phyloP scores from a whole-genome alignment of 208 protist species.

The Leishmania lainsoni region DNA sequence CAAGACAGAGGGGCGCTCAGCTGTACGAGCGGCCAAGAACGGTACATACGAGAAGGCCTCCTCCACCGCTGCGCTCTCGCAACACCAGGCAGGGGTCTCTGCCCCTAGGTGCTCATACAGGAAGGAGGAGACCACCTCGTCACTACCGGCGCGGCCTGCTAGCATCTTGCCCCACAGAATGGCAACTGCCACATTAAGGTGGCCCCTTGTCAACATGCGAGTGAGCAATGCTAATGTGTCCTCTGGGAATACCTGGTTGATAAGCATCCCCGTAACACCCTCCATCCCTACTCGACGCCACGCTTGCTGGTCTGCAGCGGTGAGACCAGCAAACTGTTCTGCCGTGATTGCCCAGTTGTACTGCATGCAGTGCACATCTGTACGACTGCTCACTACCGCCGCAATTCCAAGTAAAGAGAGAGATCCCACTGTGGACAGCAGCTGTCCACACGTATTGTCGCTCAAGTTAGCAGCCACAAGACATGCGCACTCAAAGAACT shows the following conservation, averaged over 20 bases:
- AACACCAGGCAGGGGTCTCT: not conserved
- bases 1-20: slow-evolving; percentile 17
- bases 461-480: slow-evolving; percentile 20
- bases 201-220: not conserved
- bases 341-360: not conserved
- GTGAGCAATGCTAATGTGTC: not conserved
- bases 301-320: not conserved
- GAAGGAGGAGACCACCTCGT: slow-evolving; percentile 21
- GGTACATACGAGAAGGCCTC: slow-evolving; percentile 37
- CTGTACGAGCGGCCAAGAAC: slow-evolving; percentile 17
- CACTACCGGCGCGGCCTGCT: not conserved
- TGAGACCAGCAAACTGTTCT: slow-evolving; percentile 14
- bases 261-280: slow-evolving; percentile 27
- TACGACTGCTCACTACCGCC: slow-evolving; percentile 25
- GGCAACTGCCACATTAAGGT: slow-evolving; percentile 19
- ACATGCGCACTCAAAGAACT: slow-evolving; percentile 36
- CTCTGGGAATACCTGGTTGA: slow-evolving; percentile 4
- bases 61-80: not conserved
- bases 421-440: not conserved
- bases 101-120: slow-evolving; percentile 2
- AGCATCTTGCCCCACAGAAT: slow-evolving; percentile 36
- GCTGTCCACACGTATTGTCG: slow-evolving; percentile 2
- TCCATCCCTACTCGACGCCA: slow-evolving; percentile 32
- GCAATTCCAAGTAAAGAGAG: slow-evolving; percentile 25
- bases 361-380: not conserved